A percentile compares a stretch with the other conserved stretches of the same genome.
These are phyloP conservation scores for Fusarium equiseti DNA, from an alignment of 2,329 filamentous ascomycete genomes.

Conservation along the genomic window DNA sequence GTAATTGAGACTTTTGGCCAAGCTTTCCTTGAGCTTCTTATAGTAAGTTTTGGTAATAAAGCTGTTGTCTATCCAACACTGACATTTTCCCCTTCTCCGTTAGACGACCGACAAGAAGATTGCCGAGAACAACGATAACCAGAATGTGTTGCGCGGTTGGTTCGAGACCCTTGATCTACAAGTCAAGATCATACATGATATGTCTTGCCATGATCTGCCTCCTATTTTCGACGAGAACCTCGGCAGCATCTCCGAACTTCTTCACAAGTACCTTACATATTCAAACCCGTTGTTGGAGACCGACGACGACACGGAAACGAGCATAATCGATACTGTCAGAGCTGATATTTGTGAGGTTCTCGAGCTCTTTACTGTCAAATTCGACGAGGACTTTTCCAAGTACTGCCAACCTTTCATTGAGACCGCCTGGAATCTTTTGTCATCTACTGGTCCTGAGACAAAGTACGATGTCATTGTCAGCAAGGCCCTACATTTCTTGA, in stretches of 20 bases:
- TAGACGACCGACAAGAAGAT: constrained; percentile 78
- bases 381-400: constrained; percentile 89
- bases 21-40: constrained; percentile 84
- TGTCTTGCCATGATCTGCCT: constrained; percentile 96
- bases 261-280: constrained; percentile 95
- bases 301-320: constrained; percentile 89
- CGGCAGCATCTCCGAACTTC: constrained; percentile 76
- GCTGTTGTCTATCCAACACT: constrained; percentile 8
- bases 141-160: constrained; percentile 78
- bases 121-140: constrained; percentile 80
- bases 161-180: constrained; percentile 89
- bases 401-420: constrained; percentile 87
- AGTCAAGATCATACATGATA: constrained; percentile 92
- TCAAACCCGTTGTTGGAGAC: constrained; percentile 85
- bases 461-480: constrained; percentile 96
- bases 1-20: constrained; percentile 86
- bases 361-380: constrained; percentile 93
- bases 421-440: constrained; percentile 91
- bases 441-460: constrained; percentile 84
- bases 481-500: constrained; percentile 94
- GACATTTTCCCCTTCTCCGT: constrained; percentile 19
- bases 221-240: constrained; percentile 95
- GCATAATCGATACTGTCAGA: constrained; percentile 86
- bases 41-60: constrained; percentile 60
- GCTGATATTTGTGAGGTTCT: constrained; percentile 93